Conservation (phyloP, 2,329 filamentous ascomycete species). For the Tolypocladium amazonense region DNA sequence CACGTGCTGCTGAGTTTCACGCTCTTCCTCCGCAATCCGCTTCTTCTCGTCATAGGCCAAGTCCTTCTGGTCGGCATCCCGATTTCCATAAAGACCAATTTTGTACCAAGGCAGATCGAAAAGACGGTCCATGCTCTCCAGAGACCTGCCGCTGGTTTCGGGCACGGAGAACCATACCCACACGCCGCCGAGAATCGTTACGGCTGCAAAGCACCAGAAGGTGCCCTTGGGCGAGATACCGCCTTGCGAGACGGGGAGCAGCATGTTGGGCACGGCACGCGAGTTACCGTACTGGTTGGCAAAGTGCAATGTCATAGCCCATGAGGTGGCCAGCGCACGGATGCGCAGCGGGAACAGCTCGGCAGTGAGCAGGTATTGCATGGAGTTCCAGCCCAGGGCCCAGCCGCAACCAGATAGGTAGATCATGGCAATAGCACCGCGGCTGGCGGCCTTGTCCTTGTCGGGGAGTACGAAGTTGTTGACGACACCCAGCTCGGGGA, state of each 20-base stretch:
- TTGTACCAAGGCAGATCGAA: conserved; percentile 66
- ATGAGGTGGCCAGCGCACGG: conserved; percentile 57
- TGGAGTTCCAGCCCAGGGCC: conserved; percentile 64
- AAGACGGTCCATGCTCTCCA: conserved; percentile 62
- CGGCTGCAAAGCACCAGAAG: conserved; percentile 64
- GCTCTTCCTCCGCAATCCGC: conserved; percentile 20
- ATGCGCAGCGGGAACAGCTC: conserved; percentile 70
- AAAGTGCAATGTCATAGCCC: conserved; percentile 72
- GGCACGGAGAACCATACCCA: conserved; percentile 68
- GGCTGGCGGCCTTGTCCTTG: conserved; percentile 44
- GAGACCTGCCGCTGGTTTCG: conserved; percentile 55
- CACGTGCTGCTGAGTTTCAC: conserved; percentile 20
- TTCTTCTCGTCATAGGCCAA: conserved; percentile 33
- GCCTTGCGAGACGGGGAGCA: conserved; percentile 36
- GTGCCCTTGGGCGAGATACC: conserved; percentile 53
- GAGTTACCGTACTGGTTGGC: conserved; percentile 70
- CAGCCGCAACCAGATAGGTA: conserved; percentile 59
- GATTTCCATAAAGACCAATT: conserved; percentile 51
- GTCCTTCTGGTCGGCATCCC: conserved; percentile 38
- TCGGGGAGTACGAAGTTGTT: conserved; percentile 35
- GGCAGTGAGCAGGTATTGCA: conserved; percentile 69
- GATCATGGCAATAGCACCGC: conserved; percentile 62
- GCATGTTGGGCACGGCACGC: conserved; percentile 65
- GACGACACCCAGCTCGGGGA: conserved; percentile 45
- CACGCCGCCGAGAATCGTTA: conserved; percentile 55